Conservation (phyloP, 169 alveolate species). For the Eimeria tenella region DNA sequence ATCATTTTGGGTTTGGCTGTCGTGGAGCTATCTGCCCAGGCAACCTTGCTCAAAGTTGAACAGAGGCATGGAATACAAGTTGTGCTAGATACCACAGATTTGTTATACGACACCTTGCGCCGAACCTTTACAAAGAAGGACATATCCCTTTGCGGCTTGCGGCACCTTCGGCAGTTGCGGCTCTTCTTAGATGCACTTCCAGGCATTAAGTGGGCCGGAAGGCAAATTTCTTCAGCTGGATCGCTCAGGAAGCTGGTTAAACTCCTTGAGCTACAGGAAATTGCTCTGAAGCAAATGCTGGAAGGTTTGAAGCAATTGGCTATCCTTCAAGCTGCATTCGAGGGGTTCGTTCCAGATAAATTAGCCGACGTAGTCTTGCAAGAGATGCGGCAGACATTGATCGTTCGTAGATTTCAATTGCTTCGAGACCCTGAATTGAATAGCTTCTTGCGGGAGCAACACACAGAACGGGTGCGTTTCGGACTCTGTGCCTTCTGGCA, state of each 20-base stretch:
- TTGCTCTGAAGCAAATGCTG: background rate
- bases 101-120: background rate
- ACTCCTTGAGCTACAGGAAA: background rate
- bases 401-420: background rate
- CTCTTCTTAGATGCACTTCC: background rate
- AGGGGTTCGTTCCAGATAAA: background rate
- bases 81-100: background rate
- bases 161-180: background rate
- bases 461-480: background rate
- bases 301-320: background rate
- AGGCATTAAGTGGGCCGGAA: background rate
- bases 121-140: background rate
- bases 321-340: too few relatives aligned
- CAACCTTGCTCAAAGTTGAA: background rate
- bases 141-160: background rate
- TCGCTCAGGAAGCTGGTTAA: background rate
- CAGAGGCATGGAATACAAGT: background rate
- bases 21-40: slow-evolving; percentile 7
- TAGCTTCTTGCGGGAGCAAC: background rate
- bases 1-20: background rate
- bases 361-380: background rate
- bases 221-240: background rate
- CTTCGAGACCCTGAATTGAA: background rate
- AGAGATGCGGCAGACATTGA: background rate
- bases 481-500: background rate